Base-by-base conservation (phyloP, 2,329 filamentous ascomycete species). In the Drechslerella coelobrocha region DNA sequence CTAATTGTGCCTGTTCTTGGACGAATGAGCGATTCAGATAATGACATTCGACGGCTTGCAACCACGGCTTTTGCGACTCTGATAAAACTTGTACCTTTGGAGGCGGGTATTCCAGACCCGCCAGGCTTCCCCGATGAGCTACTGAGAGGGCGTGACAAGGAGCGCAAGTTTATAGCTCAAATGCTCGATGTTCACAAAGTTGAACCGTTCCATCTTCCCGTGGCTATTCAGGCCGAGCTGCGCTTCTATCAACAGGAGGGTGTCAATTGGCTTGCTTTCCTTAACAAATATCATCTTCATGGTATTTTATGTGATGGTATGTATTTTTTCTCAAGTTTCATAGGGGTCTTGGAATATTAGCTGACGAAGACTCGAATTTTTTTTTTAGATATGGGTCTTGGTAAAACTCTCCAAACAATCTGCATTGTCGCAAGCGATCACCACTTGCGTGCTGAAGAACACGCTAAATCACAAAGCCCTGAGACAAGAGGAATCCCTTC, bases 401-500 rank as follows among this genome's bases (percentile, higher is more conserved):
- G 94, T 53, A 99, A 99, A 81, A 99, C 94, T 0, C 82, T 99
- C 9, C 94, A 99, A 79, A 99, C 95, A 0, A 86, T 99, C 21
- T 99, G 94, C 79, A 99, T 99, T 76, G 92, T 99, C 45, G 93
- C 94, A 8, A 97, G 92, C 80, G 94, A 99, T 78, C 94, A 99
- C 77, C 93, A 99, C 78, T 84, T 95, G 77, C 88, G 94, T 71
- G 91, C 91, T 0, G 91, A 97, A 77, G 92, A 97, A 77, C 97
- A 89, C 78, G 87, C 87, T 26, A 91, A 89, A 79, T 95, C 92
- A 0, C 85, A 88, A 50, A 87, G 90, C 26, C 83, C 86, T 0
- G 94, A 99, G 77, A 85, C 86, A 56, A 86, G 91, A 66, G 88
- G 85, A 61, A 81, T 99, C 41, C 92, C 94, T 1, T 96, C 93